Evolutionary conservation across 2,329 filamentous ascomycete genomes (phyloP).

Genomic region (Teratosphaeria viscida): DNA sequence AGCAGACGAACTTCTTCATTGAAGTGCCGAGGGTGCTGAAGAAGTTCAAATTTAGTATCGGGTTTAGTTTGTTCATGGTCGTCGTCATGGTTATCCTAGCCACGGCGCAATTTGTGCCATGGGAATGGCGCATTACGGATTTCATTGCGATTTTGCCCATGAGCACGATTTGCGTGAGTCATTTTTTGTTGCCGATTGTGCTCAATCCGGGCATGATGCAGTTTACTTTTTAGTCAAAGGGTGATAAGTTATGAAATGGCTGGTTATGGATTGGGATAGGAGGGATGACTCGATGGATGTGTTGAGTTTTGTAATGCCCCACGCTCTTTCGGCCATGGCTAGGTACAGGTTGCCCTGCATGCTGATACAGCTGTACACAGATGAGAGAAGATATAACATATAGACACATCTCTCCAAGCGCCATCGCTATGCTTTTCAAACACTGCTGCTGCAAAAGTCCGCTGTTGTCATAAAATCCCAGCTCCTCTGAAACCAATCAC

Average conservation of each 20-base stretch:
- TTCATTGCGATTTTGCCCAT: conserved; percentile 64
- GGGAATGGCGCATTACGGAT: conserved; percentile 38
- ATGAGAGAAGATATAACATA: background rate
- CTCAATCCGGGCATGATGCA: conserved; percentile 73
- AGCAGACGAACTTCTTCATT: conserved; percentile 74
- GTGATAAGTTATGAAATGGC: background rate
- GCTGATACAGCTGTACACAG: background rate
- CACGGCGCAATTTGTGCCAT: conserved; percentile 52
- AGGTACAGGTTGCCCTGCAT: background rate
- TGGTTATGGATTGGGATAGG: background rate
- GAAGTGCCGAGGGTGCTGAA: conserved; percentile 70
- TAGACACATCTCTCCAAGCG: background rate
- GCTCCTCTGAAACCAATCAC: conserved; percentile 22
- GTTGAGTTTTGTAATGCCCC: background rate
- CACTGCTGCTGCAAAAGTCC: background rate
- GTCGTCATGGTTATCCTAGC: conserved; percentile 55
- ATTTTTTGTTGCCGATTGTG: conserved; percentile 61
- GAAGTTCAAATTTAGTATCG: conserved; percentile 65
- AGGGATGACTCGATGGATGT: background rate
- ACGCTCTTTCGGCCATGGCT: background rate
- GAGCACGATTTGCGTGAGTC: conserved; percentile 57
- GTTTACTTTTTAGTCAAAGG: conserved; percentile 54
- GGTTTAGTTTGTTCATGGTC: conserved; percentile 50
- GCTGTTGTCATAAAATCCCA: background rate
- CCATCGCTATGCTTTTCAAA: background rate